phyloP scores from a whole-genome alignment of 495 filamentous ascomycete species.

The Penicillium canariense region DNA sequence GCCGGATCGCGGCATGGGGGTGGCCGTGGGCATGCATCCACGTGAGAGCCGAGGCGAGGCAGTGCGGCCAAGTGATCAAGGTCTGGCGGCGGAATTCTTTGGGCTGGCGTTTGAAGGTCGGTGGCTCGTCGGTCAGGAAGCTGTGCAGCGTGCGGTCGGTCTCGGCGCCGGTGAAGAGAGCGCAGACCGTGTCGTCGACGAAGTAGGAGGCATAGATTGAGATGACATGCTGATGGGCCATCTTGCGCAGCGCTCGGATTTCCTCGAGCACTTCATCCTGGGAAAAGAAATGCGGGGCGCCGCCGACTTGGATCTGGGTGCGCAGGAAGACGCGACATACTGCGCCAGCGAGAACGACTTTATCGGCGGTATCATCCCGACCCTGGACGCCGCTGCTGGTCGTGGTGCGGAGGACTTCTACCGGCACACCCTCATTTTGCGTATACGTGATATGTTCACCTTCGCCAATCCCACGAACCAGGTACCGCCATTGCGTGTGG shows the following conservation, averaged over 20 bases:
- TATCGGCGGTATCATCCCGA: slow-evolving; percentile 58
- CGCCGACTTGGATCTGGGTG: slow-evolving; percentile 65
- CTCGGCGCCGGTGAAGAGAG: slow-evolving; percentile 70
- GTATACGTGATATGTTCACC: slow-evolving; percentile 73
- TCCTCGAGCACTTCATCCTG: slow-evolving; percentile 68
- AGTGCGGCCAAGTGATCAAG: slow-evolving; percentile 84
- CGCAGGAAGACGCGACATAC: slow-evolving; percentile 58
- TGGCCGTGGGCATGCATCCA: slow-evolving; percentile 73
- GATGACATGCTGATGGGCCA: slow-evolving; percentile 78
- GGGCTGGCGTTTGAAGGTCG: slow-evolving; percentile 63
- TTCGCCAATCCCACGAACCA: slow-evolving; percentile 66
- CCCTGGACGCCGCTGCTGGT: slow-evolving; percentile 45
- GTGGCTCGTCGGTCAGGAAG: slow-evolving; percentile 68
- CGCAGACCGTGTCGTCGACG: slow-evolving; percentile 67
- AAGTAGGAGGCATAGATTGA: slow-evolving; percentile 80
- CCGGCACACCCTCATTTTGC: slow-evolving; percentile 74
- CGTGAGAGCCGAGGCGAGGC: slow-evolving; percentile 72
- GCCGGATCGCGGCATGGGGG: slow-evolving; percentile 76
- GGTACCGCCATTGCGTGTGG: slow-evolving; percentile 75
- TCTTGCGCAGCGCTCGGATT: slow-evolving; percentile 56
- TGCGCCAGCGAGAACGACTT: slow-evolving; percentile 55
- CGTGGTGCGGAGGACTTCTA: slow-evolving; percentile 64
- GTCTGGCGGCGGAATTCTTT: slow-evolving; percentile 68
- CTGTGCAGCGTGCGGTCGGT: slow-evolving; percentile 70
- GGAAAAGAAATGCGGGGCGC: slow-evolving; percentile 55